These are phyloP conservation scores for Rachicladosporium sp. DNA, from an alignment of 2,329 filamentous ascomycete genomes.

Conservation along the genomic window DNA sequence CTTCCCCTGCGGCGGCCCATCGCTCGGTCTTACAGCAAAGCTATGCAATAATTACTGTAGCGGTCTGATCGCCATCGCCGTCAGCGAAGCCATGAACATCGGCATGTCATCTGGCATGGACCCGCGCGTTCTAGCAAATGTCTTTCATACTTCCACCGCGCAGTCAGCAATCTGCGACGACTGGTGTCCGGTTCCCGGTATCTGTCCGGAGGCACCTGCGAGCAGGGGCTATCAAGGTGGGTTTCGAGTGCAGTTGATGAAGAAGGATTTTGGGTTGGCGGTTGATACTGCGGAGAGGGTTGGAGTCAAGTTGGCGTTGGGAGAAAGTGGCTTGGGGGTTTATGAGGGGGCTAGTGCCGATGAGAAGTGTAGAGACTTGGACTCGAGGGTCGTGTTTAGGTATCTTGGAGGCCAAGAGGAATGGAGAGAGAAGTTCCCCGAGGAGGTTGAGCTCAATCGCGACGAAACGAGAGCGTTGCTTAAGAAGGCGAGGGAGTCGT, in stretches of 20 bases:
- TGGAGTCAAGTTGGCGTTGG: conserved; percentile 38
- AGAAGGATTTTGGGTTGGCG: conserved; percentile 45
- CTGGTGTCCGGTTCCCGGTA: conserved; percentile 40
- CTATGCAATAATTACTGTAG: conserved; percentile 51
- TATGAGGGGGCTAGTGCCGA: conserved; percentile 43
- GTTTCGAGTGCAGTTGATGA: conserved; percentile 49
- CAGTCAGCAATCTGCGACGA: conserved; percentile 41
- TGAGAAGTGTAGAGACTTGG: conserved; percentile 39
- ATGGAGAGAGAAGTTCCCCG: conserved; percentile 27
- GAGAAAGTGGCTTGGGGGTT: conserved; percentile 36
- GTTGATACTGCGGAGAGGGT: conserved; percentile 43
- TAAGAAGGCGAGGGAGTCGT: conserved; percentile 11
- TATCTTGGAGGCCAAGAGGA: conserved; percentile 43
- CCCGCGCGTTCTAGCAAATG: conserved; percentile 38
- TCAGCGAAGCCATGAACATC: conserved; percentile 47
- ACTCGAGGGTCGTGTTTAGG: conserved; percentile 46
- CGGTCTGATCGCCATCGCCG: conserved; percentile 46
- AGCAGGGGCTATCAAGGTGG: conserved; percentile 40
- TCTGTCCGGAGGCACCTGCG: conserved; percentile 36
- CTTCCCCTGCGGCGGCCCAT: conserved; percentile 44
- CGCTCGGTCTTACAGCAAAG: conserved; percentile 46
- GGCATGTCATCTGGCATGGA: conserved; percentile 47
- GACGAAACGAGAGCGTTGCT: conserved; percentile 17
- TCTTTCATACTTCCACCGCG: conserved; percentile 40
- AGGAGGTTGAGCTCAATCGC: conserved; percentile 16